Base-by-base conservation (phyloP, 257 asterid species). In the Nicotiana noctiflora region DNA sequence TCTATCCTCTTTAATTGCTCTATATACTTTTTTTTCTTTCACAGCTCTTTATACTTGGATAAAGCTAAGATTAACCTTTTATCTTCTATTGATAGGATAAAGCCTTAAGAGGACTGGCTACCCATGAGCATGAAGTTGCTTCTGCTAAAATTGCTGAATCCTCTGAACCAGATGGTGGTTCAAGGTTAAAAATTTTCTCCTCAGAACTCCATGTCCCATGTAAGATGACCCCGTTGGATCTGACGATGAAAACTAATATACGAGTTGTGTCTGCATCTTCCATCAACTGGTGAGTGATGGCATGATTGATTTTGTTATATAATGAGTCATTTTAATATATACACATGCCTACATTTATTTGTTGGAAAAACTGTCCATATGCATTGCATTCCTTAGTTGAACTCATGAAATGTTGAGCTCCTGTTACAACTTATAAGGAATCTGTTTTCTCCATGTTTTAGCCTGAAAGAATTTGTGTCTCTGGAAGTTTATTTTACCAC, bases 181-280 rank as follows among this genome's bases (percentile, higher is more conserved):
- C 70, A 78, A 83, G 75, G 70, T 82, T 81, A 27, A 86, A 86
- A 78, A 75, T 66, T 75, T 83, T 82, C 77, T 86, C 86, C 81
- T 82, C 95, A 25, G 96, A 92, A 86, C 82, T 91, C 70, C 83
- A 79, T 75, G 81, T 89, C 78, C 87, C 91, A 81, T 93, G 94
- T 75, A 87, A 82, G 86, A 89, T 89, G 81, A 85, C 84, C 85
- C 98, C 99, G 0, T 74, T 96, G 77, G 99, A 96, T 90, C 84
- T 96, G 89, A 88, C 97, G n/a, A 86, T 96, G 75, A 96, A 96
- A 89, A 90, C 94, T 84, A 84, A 64, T 46, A 85, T 94, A 91
- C 92, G 95, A 34, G 68, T 96, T 55, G 67, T 89, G 80, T 89
- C 92, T 64, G 88, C 97, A 51, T 88, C 95, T 37, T 89, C 98